Conservation (phyloP, 257 asterid genomes). For the Eucommia ulmoides region DNA sequence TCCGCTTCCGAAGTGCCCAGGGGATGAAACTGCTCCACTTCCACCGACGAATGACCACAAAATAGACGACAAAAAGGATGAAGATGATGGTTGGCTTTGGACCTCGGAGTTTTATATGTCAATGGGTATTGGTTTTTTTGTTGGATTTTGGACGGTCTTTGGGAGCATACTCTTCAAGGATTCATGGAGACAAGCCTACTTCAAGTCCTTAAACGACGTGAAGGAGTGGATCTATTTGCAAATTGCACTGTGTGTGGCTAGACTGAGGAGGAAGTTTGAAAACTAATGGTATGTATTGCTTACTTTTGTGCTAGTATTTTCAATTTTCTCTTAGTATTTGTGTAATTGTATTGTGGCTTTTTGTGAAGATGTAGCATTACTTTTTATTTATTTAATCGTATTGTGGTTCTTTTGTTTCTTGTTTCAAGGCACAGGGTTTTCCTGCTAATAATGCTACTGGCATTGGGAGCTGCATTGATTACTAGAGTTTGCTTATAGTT, state of each 20-base stretch:
- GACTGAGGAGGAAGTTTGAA: background rate
- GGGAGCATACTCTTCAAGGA: background rate
- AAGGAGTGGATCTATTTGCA: background rate
- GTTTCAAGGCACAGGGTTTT: too few species aligned
- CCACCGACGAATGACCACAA: background rate
- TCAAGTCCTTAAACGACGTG: background rate
- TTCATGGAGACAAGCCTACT: background rate
- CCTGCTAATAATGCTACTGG: too few species aligned
- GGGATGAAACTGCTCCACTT: background rate
- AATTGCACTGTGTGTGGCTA: background rate
- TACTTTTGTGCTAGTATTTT: too few species aligned
- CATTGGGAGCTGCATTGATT: too few species aligned
- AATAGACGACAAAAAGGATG: background rate
- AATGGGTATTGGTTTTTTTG: background rate
- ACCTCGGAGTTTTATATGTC: background rate
- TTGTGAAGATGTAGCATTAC: too few species aligned
- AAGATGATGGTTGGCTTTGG: background rate
- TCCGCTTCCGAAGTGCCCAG: constrained; percentile 1
- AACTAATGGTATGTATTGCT: background rate
- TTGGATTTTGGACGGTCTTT: background rate
- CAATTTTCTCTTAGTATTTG: too few species aligned
- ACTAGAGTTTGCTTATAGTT: too few species aligned
- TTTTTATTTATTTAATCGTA: too few species aligned
- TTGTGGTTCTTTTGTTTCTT: too few species aligned
- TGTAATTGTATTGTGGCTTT: too few species aligned